Conservation (phyloP, 2,329 filamentous ascomycete species). For the Microdochium bolleyi region DNA sequence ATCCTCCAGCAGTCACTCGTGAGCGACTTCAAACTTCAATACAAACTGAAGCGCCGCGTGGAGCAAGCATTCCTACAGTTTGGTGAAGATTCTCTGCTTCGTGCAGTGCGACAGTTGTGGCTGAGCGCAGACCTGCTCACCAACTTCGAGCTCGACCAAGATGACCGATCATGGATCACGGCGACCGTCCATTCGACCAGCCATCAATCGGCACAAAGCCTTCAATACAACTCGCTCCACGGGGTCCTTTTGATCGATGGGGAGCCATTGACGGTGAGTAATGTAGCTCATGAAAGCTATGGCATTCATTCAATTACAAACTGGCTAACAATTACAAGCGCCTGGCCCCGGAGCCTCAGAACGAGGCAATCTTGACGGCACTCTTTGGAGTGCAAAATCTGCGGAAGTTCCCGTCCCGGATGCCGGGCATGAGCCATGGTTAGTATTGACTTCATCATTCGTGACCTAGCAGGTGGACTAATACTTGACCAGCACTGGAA, state of each 20-base stretch:
- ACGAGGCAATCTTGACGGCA: slow-evolving; percentile 25
- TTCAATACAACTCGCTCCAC: slow-evolving; percentile 36
- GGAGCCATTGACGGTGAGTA: slow-evolving; percentile 28
- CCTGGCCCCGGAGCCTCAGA: slow-evolving; percentile 20
- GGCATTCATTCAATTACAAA: slow-evolving; percentile 29
- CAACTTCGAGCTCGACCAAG: slow-evolving; percentile 10
- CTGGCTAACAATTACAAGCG: slow-evolving; percentile 22
- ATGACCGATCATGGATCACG: slow-evolving; percentile 1
- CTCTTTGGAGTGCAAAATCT: slow-evolving; percentile 48
- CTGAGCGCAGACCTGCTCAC: slow-evolving; percentile 22
- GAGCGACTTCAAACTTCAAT: slow-evolving; percentile 35
- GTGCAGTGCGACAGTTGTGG: slow-evolving; percentile 33
- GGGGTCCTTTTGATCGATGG: slow-evolving; percentile 42
- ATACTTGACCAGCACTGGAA: slow-evolving; percentile 6
- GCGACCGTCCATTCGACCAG: background rate
- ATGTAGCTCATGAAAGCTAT: too few relatives aligned
- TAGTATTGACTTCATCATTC: slow-evolving; percentile 3
- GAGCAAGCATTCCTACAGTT: slow-evolving; percentile 19
- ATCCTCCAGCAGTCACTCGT: slow-evolving; percentile 29
- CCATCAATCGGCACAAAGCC: slow-evolving; percentile 9
- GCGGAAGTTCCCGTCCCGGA: slow-evolving; percentile 39
- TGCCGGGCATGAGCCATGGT: slow-evolving; percentile 46
- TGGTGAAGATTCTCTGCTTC: slow-evolving; percentile 12
- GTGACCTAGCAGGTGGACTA: slow-evolving; percentile 6
- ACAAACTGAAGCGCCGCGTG: slow-evolving; percentile 24